phyloP scores from a whole-genome alignment of 768 basidiomycete species.

The Xerocomus potaroensis region DNA sequence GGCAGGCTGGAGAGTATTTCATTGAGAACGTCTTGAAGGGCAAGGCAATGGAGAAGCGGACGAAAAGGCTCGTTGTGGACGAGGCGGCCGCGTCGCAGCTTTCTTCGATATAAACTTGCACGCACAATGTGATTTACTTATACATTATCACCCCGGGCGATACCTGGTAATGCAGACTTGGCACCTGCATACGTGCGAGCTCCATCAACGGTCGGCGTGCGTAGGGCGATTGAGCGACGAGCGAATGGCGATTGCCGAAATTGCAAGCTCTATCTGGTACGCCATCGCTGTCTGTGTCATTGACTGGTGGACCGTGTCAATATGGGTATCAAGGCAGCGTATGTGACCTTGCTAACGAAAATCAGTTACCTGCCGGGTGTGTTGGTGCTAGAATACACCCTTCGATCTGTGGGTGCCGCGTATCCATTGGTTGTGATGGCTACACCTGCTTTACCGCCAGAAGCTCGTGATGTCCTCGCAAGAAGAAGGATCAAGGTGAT shows the following conservation, averaged over 20 bases:
- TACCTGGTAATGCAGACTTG: constrained; percentile 6
- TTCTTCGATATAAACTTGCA: constrained; percentile 4
- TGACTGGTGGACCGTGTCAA: too few species aligned
- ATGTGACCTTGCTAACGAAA: constrained; percentile 76
- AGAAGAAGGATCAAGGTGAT: constrained; percentile 49
- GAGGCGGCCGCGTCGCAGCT: constrained; percentile 7
- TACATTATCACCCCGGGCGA: too few species aligned
- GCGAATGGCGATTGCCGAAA: too few species aligned
- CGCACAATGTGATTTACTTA: constrained; percentile 3
- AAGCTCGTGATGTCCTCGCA: constrained; percentile 47
- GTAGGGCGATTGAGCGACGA: not conserved
- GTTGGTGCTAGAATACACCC: constrained; percentile 49
- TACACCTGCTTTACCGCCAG: constrained; percentile 51
- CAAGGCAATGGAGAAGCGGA: constrained; percentile 44
- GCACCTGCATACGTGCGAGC: too few species aligned
- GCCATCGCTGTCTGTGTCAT: too few species aligned
- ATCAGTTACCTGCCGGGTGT: constrained; percentile 52
- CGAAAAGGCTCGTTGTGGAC: constrained; percentile 30
- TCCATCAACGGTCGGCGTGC: too few species aligned
- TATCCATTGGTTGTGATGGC: constrained; percentile 83
- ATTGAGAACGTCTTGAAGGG: constrained; percentile 84
- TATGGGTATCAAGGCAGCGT: constrained; percentile 50
- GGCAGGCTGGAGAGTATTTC: constrained; percentile 91
- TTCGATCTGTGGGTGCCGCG: constrained; percentile 49
- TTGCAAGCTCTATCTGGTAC: too few species aligned